Percentiles rank a stretch among this genome's conserved stretches.
Conservation (phyloP, 192 early-diverging fungal genomes). For the Rhizophagus prolifer region DNA sequence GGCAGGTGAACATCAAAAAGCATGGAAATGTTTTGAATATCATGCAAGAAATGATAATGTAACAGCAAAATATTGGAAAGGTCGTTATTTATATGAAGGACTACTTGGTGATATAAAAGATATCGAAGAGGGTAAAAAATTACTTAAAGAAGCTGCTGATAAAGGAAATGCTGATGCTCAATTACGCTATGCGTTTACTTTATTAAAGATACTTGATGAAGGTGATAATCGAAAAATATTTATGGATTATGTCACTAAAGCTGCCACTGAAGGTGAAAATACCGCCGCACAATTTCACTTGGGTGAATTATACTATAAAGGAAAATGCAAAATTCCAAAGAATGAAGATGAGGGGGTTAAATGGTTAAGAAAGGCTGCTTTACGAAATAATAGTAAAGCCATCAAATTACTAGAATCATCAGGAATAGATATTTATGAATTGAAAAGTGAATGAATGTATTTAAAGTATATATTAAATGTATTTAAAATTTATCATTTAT, state of each 20-base stretch:
- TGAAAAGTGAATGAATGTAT: too few species aligned
- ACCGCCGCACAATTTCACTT: too few species aligned
- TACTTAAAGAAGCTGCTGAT: slow-evolving; percentile 9
- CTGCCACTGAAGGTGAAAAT: neutral
- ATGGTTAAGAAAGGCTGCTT: too few species aligned
- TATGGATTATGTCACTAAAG: neutral
- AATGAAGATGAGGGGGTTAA: too few species aligned
- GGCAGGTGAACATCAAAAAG: neutral
- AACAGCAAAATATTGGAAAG: slow-evolving; percentile 12
- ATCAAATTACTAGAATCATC: too few species aligned
- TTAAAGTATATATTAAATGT: too few species aligned
- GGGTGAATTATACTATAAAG: too few species aligned
- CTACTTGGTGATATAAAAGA: neutral
- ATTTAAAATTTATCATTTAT: too few species aligned
- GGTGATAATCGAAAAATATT: neutral
- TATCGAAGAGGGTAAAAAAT: neutral
- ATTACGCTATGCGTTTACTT: neutral
- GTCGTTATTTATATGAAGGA: neutral
- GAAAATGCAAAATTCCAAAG: too few species aligned
- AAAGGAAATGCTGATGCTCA: neutral
- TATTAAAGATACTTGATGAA: neutral
- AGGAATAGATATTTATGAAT: too few species aligned
- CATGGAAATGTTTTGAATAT: slow-evolving; percentile 4
- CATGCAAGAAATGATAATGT: neutral
- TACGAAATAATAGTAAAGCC: too few species aligned